Evolutionary conservation across 208 protist genomes (phyloP), one percentile per base, ranked within the genome.

Genomic region (Zelonia costaricensis): DNA sequence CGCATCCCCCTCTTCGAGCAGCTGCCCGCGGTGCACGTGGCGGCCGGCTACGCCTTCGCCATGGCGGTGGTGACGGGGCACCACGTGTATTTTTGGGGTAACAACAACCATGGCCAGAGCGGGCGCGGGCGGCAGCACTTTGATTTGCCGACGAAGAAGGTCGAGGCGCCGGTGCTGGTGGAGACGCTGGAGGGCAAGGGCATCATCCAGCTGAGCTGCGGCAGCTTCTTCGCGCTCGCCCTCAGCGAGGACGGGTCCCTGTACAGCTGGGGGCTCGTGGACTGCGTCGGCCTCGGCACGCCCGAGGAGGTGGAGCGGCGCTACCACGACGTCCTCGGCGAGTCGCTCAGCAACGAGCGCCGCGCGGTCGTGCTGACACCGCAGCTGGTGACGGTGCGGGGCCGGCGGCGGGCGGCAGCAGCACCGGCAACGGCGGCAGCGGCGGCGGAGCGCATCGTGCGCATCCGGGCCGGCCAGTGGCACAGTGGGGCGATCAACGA

Each of bases 71-170:
- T 61, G 9, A 54, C 76, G 35, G 78, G 70, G 61, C 73, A 91
- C 57, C 79, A 83, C 39, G 90, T 95, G 2, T 93, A 89, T 76
- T 93, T 92, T 48, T 95, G 90, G 87, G 90, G 90, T 1, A 95
- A 93, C 69, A 95, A 95, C 74, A 95, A 93, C 69, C 90, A 95
- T 74, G 84, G 84, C 27, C 90, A 95, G 59, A 88, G 86, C 56
- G 90, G 86, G 13, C 76, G 92, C 10, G 90, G 90, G 1, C 76
- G 71, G 15, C 23, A 20, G 23, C 79, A 65, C 76, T 90, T 95
- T 55, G 69, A 80, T 61, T 48, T 66, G 25, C 45, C 65, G 2
- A 62, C 65, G 49, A 84, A 82, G 43, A 91, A 91, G 55, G 84
- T 95, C 16, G 84, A 92, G 58, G 46, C 56, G 2, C 90, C 90